Conservation (phyloP, 2,329 filamentous ascomycete species). For the Alternaria sp. region DNA sequence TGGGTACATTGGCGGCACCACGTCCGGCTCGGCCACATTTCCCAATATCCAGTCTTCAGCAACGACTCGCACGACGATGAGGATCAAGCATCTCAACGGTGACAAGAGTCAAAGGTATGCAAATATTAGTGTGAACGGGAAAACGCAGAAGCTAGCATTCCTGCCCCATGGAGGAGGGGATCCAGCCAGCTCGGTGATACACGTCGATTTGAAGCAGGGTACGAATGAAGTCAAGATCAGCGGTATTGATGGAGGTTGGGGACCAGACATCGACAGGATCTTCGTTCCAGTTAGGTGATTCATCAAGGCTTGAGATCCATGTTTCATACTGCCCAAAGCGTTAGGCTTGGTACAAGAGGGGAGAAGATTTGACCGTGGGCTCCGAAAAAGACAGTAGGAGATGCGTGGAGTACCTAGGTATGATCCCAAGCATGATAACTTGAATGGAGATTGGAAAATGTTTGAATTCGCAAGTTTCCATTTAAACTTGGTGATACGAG, state of each 20-base stretch:
- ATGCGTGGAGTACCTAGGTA: background rate
- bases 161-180: constrained; percentile 59
- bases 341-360: background rate
- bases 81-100: constrained; percentile 66
- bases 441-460: background rate
- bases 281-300: constrained; percentile 57
- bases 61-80: constrained; percentile 60
- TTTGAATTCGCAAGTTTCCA: background rate
- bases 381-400: background rate
- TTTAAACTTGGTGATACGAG: background rate
- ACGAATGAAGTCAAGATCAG: constrained; percentile 61
- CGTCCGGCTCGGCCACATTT: constrained; percentile 64
- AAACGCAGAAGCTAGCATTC: constrained; percentile 63
- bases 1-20: constrained; percentile 56
- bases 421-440: background rate
- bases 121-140: constrained; percentile 65
- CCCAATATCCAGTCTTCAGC: constrained; percentile 55
- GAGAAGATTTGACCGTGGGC: no score
- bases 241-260: constrained; percentile 55
- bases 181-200: constrained; percentile 59
- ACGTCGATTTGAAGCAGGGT: constrained; percentile 60
- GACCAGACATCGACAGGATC: constrained; percentile 64
- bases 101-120: constrained; percentile 64
- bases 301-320: background rate
- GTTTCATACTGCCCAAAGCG: no score